These are phyloP conservation scores for Tetrahymena thermophila DNA, from an alignment of 73 alveolate genomes.

Conservation along the genomic window DNA sequence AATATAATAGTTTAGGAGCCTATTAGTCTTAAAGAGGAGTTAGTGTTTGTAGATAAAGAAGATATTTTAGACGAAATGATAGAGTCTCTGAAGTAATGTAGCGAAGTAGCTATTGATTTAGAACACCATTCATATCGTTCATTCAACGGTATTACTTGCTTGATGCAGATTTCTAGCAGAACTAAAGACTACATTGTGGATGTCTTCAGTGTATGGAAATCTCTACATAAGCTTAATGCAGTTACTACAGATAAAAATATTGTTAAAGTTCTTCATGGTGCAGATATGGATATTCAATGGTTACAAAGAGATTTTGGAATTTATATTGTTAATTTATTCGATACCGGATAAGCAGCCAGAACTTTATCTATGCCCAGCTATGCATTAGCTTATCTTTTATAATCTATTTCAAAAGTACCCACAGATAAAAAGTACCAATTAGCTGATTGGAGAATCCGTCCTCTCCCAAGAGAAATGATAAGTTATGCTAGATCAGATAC, in stretches of 20 bases:
- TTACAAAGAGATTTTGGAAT: constrained; percentile 94
- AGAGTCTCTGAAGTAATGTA: neutral
- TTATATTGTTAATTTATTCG: constrained; percentile 84
- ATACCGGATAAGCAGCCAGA: constrained; percentile 81
- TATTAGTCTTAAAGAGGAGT: constrained; percentile 16
- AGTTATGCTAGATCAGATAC: constrained; percentile 97
- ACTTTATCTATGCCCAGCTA: constrained; percentile 56
- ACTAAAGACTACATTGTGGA: constrained; percentile 79
- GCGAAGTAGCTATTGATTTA: constrained; percentile 85
- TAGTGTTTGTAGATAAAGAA: constrained; percentile 5
- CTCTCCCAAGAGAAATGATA: constrained; percentile 82
- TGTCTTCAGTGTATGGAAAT: constrained; percentile 61
- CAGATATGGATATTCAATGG: constrained; percentile 89
- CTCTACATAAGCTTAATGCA: constrained; percentile 47
- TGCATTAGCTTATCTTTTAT: constrained; percentile 61
- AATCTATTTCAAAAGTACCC: constrained; percentile 65
- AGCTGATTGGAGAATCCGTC: constrained; percentile 97
- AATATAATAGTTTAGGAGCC: neutral
- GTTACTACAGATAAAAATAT: constrained; percentile 76
- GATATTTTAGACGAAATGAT: constrained; percentile 23
- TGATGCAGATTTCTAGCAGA: constrained; percentile 80
- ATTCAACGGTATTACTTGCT: constrained; percentile 83
- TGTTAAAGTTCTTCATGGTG: constrained; percentile 93
- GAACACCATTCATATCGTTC: constrained; percentile 81
- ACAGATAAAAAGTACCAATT: constrained; percentile 89